Evolutionary conservation across 2,329 filamentous ascomycete genomes (phyloP), one percentile per base, ranked within the genome.

Genomic region (Fusarium udum): DNA sequence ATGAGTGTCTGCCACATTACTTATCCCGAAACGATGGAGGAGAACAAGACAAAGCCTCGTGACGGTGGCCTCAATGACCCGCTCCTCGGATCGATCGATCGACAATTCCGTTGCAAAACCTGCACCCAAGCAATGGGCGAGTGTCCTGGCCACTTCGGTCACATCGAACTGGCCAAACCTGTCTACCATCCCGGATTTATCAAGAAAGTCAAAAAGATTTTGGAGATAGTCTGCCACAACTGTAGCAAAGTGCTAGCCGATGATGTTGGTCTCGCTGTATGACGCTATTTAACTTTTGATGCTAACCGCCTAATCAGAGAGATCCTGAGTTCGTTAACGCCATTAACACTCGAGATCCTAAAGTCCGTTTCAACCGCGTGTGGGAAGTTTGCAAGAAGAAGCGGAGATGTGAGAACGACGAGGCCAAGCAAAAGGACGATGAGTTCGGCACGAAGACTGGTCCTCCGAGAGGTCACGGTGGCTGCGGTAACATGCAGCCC

Each of bases 21-120:
- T 83, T 98, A 98, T 82, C 95, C 96, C n/a, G 96, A 99, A 87
- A 98, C 96, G 34, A 98, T 99, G 96, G 96, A 99, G 81, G 96
- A 99, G 84, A 92, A 92, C 83, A 93, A 95, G 80, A 92, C 93
- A 76, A 94, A 94, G 82, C 96, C 96, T 74, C 94, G 96, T 77
- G 93, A 96, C 71, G 92, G 93, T 81, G 96, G 96, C 80, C 88
- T 98, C 77, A 98, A 98, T 82, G 96, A 99, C 82, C 95, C 96
- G 75, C 93, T 95, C 77, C 92, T 99, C 58, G 96, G 96, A 66
- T 97, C 96, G 56, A 97, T 99, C 82, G 97, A 99, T 83, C 92
- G 96, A 74, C 93, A 95, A 81, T 97, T 94, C 87, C 94, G 95
- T 84, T 99, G 96, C 86, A 95, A 93, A 80, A 98, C 97, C 55